Evolutionary conservation across 805 yeast species (phyloP).

Genomic region (Yarrowia alimentaria): DNA sequence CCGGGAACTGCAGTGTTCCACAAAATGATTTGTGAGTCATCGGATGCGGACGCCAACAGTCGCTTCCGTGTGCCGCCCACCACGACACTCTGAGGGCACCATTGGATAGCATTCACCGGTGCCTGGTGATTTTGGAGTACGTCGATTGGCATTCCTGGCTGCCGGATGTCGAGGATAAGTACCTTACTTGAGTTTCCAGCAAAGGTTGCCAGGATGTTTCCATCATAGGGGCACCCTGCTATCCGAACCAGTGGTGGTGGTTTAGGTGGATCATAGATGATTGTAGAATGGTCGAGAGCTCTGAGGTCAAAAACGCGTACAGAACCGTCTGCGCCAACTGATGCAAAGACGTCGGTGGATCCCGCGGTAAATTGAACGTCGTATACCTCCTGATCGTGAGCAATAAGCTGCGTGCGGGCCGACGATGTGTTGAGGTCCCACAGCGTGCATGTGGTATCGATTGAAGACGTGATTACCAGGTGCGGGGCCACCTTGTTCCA

Average conservation of each 20-base stretch:
- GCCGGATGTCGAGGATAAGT: constrained; percentile 75
- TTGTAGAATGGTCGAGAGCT: constrained; percentile 87
- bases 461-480: constrained; percentile 75
- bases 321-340: constrained; percentile 94
- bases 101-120: constrained; percentile 67
- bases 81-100: constrained; percentile 66
- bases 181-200: constrained; percentile 67
- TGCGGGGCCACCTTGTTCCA: constrained; percentile 78
- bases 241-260: constrained; percentile 67
- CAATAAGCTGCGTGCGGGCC: constrained; percentile 90
- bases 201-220: constrained; percentile 79
- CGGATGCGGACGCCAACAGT: constrained; percentile 69
- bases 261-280: constrained; percentile 68
- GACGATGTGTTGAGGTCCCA: constrained; percentile 77
- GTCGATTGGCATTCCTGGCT: constrained; percentile 80
- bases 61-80: constrained; percentile 23
- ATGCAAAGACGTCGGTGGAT: constrained; percentile 75
- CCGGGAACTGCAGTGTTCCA: constrained; percentile 66
- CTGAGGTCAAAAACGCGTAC: constrained; percentile 89
- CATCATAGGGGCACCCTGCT: constrained; percentile 75
- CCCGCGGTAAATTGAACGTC: constrained; percentile 83
- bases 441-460: constrained; percentile 95
- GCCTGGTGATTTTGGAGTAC: constrained; percentile 65
- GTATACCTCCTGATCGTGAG: constrained; percentile 92
- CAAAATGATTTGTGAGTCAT: constrained; percentile 57